Conservation (phyloP, 2,329 filamentous ascomycete genomes). For the Sarocladium kiliense region DNA sequence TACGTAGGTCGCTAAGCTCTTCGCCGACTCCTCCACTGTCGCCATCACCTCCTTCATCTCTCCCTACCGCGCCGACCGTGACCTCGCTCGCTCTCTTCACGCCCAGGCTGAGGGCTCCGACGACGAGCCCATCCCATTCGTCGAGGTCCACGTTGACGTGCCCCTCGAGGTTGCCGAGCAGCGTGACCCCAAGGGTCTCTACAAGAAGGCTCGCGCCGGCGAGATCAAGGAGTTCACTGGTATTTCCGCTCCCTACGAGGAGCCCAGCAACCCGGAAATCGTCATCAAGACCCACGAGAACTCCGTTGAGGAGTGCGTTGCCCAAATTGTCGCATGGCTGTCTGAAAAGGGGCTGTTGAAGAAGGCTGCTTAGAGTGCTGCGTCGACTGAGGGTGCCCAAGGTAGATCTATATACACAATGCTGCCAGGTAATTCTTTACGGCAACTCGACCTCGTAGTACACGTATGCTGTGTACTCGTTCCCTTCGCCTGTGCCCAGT, state of each 20-base stretch:
- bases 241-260: conserved; percentile 92
- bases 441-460: conserved; percentile 91
- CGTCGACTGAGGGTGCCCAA: neutral
- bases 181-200: conserved; percentile 94
- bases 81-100: conserved; percentile 78
- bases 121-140: conserved; percentile 74
- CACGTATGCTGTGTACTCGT: conserved; percentile 92
- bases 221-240: conserved; percentile 98
- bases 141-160: conserved; percentile 92
- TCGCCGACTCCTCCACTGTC: conserved; percentile 82
- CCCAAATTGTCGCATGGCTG: conserved; percentile 76
- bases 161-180: conserved; percentile 88
- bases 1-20: conserved; percentile 79
- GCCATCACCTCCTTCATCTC: conserved; percentile 97
- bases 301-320: conserved; percentile 83
- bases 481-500: conserved; percentile 60
- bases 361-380: conserved; percentile 19
- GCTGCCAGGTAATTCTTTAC: conserved; percentile 15
- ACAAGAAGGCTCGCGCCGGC: conserved; percentile 92
- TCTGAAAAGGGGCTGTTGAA: conserved; percentile 53
- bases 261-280: conserved; percentile 78
- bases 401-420: conserved; percentile 7
- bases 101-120: conserved; percentile 39
- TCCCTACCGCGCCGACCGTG: conserved; percentile 82
- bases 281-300: conserved; percentile 77